Evolutionary conservation across 805 yeast genomes (phyloP), one percentile per base, ranked within the genome.

Genomic region (Cyberlindnera samutprakarnensis): DNA sequence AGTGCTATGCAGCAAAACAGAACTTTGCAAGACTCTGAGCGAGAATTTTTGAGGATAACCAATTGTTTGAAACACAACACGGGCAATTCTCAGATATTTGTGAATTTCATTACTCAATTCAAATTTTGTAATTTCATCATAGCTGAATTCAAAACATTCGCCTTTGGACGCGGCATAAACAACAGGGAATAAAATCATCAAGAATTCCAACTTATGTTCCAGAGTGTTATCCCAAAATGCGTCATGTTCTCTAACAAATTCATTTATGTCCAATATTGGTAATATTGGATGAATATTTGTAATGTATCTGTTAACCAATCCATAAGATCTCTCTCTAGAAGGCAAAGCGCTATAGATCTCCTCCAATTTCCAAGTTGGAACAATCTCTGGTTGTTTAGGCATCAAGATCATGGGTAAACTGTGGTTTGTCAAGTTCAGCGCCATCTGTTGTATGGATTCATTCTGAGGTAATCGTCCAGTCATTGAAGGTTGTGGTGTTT

Each of bases 131-230:
- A 53, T 43, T 31, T 48, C 51, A 29, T 46, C 51, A 38, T 72
- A 66, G 39, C 72, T 72, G 40, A 62, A 65, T 42, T 73, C 79
- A 45, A 73, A 78, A 46, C 69, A 74, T 43, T 72, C 74, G 9
- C 78, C 70, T 20, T 72, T 72, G 2, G 76, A 64, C 3, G 78
- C 67, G 3, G 79, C 78, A 47, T 72, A 74, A 9, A 72, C 48
- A 3, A 74, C 64, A 0, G 80, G 74, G 41, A 71, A 70, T 34
- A 72, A 57, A 1, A 66, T 48, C 7, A 71, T 60, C 39, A 66
- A 65, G 45, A 74, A 73, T 27, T 68, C 64, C 34, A 70, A 48
- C 29, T 60, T 61, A 24, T 46, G 52, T 5, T 47, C 39, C 14
- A 47, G 34, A 11, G 26, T 33, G 28, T 52, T 41, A 28, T 58